Conservation (phyloP, 306 rosid genomes). For the Lotus japonicus region DNA sequence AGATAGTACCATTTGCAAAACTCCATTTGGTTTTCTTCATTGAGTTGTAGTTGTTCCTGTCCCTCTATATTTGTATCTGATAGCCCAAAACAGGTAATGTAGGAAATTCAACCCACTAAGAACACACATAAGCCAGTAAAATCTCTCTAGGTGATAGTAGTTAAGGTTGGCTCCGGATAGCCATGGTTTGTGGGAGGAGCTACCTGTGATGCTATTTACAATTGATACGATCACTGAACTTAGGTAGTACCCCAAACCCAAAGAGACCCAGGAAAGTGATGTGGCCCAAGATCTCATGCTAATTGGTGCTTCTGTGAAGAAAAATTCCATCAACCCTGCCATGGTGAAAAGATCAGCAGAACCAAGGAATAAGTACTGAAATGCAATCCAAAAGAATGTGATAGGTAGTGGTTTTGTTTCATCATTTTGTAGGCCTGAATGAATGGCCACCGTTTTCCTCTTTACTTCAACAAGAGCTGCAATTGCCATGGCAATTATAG, state of each 20-base stretch:
- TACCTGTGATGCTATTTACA: slow-evolving; percentile 59
- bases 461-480: slow-evolving; percentile 84
- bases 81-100: slow-evolving; percentile 82
- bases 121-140: slow-evolving; percentile 93
- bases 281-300: slow-evolving; percentile 92
- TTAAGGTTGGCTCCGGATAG: slow-evolving; percentile 61
- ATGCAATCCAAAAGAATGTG: slow-evolving; percentile 78
- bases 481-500: slow-evolving; percentile 74
- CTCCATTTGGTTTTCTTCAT: background rate
- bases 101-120: slow-evolving; percentile 79
- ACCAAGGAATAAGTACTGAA: slow-evolving; percentile 80
- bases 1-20: no score
- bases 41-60: slow-evolving; percentile 5
- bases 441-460: slow-evolving; percentile 55
- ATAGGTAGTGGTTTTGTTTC: slow-evolving; percentile 51
- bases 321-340: slow-evolving; percentile 82
- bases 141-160: slow-evolving; percentile 68
- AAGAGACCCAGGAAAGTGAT: slow-evolving; percentile 76
- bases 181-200: slow-evolving; percentile 50
- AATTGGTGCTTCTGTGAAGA: slow-evolving; percentile 88
- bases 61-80: slow-evolving; percentile 56
- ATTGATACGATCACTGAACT: slow-evolving; percentile 74
- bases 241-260: slow-evolving; percentile 81
- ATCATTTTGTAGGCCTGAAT: slow-evolving; percentile 37
- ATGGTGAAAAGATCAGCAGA: slow-evolving; percentile 95